Evolutionary conservation across 148 eudicot species (phyloP).

Genomic region (Polygonum aviculare): DNA sequence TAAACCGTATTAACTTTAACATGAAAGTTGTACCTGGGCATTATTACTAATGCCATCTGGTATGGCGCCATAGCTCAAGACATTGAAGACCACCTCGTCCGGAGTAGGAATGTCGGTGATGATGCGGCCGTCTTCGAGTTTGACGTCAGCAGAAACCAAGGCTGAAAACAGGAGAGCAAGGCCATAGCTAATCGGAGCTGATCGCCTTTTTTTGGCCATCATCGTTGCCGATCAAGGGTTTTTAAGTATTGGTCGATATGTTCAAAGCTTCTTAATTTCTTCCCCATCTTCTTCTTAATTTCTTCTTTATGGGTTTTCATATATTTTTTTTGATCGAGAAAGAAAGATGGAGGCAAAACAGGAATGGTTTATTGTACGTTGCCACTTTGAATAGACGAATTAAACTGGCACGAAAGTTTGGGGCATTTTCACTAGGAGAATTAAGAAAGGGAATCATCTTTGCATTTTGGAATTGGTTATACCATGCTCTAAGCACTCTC

Average conservation of each 20-base stretch:
- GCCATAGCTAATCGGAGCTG: background rate
- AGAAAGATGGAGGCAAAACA: background rate
- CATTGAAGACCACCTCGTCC: slow-evolving; percentile 35
- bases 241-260: background rate
- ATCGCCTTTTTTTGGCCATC: background rate
- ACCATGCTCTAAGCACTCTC: background rate
- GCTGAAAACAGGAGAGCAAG: slow-evolving; percentile 12
- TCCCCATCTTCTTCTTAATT: background rate
- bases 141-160: background rate
- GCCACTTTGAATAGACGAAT: background rate
- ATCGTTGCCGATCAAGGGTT: background rate
- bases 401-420: background rate
- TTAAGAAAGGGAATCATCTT: slow-evolving; percentile 1
- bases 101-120: slow-evolving; percentile 16
- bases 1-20: no score
- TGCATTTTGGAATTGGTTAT: background rate
- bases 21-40: slow-evolving; percentile 18
- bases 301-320: background rate
- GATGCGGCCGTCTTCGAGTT: slow-evolving; percentile 24
- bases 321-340: background rate
- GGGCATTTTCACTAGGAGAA: background rate
- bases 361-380: background rate
- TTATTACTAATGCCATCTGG: slow-evolving; percentile 29
- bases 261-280: background rate
- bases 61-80: slow-evolving; percentile 36